Base-by-base conservation (phyloP, 2,329 filamentous ascomycete species). In the Bipolaris sorokiniana region DNA sequence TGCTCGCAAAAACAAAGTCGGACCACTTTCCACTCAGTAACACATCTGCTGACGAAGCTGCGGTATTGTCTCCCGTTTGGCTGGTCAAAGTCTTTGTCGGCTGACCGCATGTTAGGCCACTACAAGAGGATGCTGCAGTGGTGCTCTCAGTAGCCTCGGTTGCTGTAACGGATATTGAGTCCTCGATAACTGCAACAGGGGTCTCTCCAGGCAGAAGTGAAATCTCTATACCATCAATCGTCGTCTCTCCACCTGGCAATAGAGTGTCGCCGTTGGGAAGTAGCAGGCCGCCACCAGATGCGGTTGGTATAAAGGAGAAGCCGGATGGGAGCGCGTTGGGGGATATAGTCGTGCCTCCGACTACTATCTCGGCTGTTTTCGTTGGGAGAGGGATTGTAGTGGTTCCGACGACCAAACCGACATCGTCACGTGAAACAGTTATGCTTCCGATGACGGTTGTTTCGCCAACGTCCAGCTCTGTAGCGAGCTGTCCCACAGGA, bases 191-290 rank as follows among this genome's bases (percentile, higher is more conserved):
- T 1, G 31, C 51, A 7, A 53, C 23, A 7, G 50, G 42, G 5
- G 50, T 53, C 22, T 40, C 34, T 13, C 18, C 50, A 1, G 23
- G 13, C 4, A 18, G 20, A 3, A 48, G 42, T 10, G 50, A 53
- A 4, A 53, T n/a, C 15, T 53, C 50, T 11, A 53, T 33, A 7
- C 42, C 50, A 33, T 2, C 3, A 1, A 53, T n/a, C 1, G 42
- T 53, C 1, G 50, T 53, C 16, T 47, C 37, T 9, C 23, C 33
- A 3, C 42, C 51, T 3, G 51, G 42, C 33, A 53, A 48, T 33
- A 48, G n/a, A 2, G 36, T 53, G n/a, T 53, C 33, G 6, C 51
- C 4, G 4, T 53, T 48, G 0, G 44, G 42, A 13, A 53, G 18
- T 1, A 48, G 2, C 1, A 53, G 16, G n/a, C 44, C 51, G 18